These are phyloP conservation scores for Coniochaeta sp. DNA, from an alignment of 2,329 filamentous ascomycete genomes.

Conservation along the genomic window DNA sequence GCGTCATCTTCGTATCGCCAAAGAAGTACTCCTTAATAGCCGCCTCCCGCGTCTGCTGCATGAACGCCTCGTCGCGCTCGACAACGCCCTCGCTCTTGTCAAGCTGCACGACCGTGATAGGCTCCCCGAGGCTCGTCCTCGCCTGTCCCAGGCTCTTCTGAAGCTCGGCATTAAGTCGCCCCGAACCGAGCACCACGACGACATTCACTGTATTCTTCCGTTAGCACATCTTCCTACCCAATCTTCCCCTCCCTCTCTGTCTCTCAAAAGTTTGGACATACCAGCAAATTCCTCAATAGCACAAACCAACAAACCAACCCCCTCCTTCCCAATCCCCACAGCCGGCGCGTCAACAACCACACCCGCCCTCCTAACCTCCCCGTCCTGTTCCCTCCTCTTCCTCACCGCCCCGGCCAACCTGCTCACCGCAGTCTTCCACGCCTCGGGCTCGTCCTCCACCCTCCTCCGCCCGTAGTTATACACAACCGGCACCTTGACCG, in stretches of 20 bases:
- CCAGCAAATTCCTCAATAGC: conserved; percentile 53
- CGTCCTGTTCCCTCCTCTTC: conserved; percentile 70
- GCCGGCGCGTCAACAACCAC: conserved; percentile 82
- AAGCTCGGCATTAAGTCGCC: conserved; percentile 69
- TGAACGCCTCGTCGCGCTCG: conserved; percentile 64
- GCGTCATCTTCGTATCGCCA: conserved; percentile 65
- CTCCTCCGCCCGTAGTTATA: conserved; percentile 77
- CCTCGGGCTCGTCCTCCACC: conserved; percentile 62
- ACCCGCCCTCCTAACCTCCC: conserved; percentile 62
- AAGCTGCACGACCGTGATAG: conserved; percentile 68
- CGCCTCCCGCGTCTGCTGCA: conserved; percentile 66
- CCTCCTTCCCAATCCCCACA: conserved; percentile 40
- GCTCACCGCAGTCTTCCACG: conserved; percentile 70
- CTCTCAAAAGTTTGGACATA: conserved; percentile 16
- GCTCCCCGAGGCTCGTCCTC: conserved; percentile 53
- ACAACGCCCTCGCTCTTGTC: conserved; percentile 83
- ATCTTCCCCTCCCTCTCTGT: too few relatives aligned
- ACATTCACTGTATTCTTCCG: conserved; percentile 54
- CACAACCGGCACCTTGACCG: conserved; percentile 85
- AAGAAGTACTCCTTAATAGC: conserved; percentile 93
- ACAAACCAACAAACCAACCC: conserved; percentile 74
- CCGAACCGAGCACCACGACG: conserved; percentile 75
- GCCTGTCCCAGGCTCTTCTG: conserved; percentile 56
- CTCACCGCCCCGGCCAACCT: conserved; percentile 73
- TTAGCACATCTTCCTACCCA: conserved; percentile 6